Evolutionary conservation across 2,329 filamentous ascomycete genomes (phyloP).

Genomic region (Macrophomina pseudophaseolina): DNA sequence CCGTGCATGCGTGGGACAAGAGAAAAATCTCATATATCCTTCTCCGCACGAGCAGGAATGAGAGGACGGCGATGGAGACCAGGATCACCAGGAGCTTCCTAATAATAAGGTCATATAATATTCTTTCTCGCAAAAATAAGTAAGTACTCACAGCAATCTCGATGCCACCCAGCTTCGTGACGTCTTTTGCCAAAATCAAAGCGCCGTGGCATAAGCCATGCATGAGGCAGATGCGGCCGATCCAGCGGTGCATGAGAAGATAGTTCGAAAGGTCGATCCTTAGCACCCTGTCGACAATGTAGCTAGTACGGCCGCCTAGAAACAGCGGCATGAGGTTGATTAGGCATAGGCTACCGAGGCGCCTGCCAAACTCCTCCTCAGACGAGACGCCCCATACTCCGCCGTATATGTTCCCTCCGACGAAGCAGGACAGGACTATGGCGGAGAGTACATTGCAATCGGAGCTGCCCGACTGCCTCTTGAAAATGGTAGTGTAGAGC

Average conservation of each 20-base stretch:
- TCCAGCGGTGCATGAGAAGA: slow-evolving; percentile 27
- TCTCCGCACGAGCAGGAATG: slow-evolving; percentile 27
- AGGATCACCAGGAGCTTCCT: slow-evolving; percentile 22
- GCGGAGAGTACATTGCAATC: slow-evolving; percentile 14
- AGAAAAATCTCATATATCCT: slow-evolving; percentile 30
- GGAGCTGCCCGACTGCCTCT: slow-evolving; percentile 7
- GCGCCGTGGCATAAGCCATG: slow-evolving; percentile 27
- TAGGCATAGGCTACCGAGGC: slow-evolving; percentile 28
- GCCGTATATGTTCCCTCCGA: slow-evolving; percentile 26
- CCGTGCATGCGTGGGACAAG: slow-evolving; percentile 23
- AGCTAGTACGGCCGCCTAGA: slow-evolving; percentile 28
- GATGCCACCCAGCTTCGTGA: background rate
- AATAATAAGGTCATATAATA: background rate
- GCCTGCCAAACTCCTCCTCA: slow-evolving; percentile 19
- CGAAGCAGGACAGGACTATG: slow-evolving; percentile 5
- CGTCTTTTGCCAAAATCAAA: background rate
- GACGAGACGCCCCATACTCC: slow-evolving; percentile 10
- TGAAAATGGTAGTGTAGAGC: slow-evolving; percentile 22
- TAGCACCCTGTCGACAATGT: slow-evolving; percentile 23
- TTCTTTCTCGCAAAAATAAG: background rate
- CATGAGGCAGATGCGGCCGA: slow-evolving; percentile 27
- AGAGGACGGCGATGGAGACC: slow-evolving; percentile 11
- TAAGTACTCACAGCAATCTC: slow-evolving; percentile 9
- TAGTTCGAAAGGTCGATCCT: slow-evolving; percentile 22
- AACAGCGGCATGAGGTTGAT: slow-evolving; percentile 29